Base-by-base conservation (phyloP, 495 filamentous ascomycete genomes). In the Stereocaulon alpinum region DNA sequence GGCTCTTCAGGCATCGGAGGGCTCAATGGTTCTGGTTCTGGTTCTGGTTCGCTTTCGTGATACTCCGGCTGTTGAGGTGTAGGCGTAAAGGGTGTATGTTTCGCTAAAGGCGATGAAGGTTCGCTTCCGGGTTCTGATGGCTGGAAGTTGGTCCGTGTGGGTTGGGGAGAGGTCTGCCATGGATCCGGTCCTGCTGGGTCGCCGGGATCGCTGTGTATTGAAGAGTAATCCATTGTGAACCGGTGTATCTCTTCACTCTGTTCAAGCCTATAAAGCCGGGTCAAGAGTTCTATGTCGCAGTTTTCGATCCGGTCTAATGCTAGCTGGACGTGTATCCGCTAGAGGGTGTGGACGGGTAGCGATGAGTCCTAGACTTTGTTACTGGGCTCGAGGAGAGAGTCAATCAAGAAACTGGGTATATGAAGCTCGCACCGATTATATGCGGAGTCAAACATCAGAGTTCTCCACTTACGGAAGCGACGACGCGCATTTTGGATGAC, bases 201-300 rank as follows among this genome's bases (percentile, higher is more conserved):
- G 9, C 91, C 87, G 15, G 83, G 82, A 70, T 93, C 89, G 64
- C 82, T 72, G 66, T 86, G 82, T 29, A 89, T 79, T 55, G 85
- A 71, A 53, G 88, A 88, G 73, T 93, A 95, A 72, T 95, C 90
- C 90, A 95, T 95, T 51, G 12, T 12, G 43, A 1, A 29, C 4
- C 40, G 32, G 18, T 30, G 10, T 6, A 43, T 7, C 24, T 18
- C 20, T 20, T 29, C 17, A 12, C 3, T 15, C 27, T 34, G 34
- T 57, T 29, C 22, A 42, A 9, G 6, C 32, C 32, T 18, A 18
- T 14, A 4, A 18, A 40, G 18, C 34, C 15, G 11, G 15, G 24
- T 17, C 10, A 42, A 42, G 18, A 29, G 0, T 9, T 7, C 4
- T 41, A 30, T 40, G 18, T 29, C 6, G 52, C 14, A 14, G 24